Conservation (phyloP, 2,329 filamentous ascomycete genomes). For the Botrytis deweyae region DNA sequence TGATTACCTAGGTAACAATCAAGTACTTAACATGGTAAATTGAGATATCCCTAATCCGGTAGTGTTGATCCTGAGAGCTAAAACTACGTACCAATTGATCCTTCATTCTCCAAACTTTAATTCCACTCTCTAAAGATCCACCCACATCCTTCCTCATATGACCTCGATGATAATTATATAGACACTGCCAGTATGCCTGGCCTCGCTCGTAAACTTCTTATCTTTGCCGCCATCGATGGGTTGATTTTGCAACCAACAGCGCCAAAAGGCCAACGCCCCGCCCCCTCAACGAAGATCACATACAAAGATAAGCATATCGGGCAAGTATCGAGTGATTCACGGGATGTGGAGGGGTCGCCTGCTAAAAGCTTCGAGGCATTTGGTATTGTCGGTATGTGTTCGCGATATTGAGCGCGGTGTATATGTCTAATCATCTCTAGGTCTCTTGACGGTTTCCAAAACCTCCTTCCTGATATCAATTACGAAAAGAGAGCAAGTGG, state of each 20-base stretch:
- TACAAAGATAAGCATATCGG: constrained; percentile 37
- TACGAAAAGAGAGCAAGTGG: constrained; percentile 81
- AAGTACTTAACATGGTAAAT: background rate
- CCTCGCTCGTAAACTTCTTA: constrained; percentile 39
- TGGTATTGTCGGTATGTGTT: constrained; percentile 39
- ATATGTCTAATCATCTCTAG: constrained; percentile 47
- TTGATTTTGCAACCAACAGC: constrained; percentile 39
- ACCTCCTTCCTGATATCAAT: constrained; percentile 85
- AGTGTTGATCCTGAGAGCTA: constrained; percentile 16
- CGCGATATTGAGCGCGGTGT: background rate
- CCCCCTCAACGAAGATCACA: constrained; percentile 36
- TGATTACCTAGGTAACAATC: background rate
- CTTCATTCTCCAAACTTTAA: constrained; percentile 13
- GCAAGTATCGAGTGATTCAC: constrained; percentile 27
- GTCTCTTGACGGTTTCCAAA: constrained; percentile 78
- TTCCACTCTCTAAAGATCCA: background rate
- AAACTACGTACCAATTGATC: constrained; percentile 5
- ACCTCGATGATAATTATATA: constrained; percentile 28
- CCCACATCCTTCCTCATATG: background rate
- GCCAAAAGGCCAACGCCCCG: constrained; percentile 34
- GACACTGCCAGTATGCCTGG: constrained; percentile 38
- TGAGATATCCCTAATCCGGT: background rate
- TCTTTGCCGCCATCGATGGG: constrained; percentile 40
- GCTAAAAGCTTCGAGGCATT: constrained; percentile 40
- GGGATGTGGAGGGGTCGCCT: constrained; percentile 19